phyloP scores from a whole-genome alignment of 495 filamentous ascomycete genomes.

The Aeminium ludgeri region DNA sequence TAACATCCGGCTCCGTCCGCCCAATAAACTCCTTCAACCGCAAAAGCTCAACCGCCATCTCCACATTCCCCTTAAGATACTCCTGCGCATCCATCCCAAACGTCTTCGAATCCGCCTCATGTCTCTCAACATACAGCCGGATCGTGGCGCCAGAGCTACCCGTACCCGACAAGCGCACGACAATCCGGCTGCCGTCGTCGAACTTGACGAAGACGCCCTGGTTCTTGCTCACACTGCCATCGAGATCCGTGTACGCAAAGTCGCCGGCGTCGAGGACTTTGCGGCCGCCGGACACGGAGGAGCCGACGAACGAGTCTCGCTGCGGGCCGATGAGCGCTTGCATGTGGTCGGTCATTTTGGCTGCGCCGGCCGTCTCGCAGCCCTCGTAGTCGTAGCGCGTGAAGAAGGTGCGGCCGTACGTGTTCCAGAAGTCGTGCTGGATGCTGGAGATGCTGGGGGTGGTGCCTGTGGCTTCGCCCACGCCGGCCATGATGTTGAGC shows the following conservation, averaged over 20 bases:
- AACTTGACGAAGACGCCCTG: constrained; percentile 93
- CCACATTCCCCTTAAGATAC: constrained; percentile 81
- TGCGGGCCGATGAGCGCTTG: constrained; percentile 47
- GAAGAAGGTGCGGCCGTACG: constrained; percentile 95
- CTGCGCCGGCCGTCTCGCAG: constrained; percentile 75
- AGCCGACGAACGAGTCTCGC: constrained; percentile 65
- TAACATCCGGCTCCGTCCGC: constrained; percentile 82
- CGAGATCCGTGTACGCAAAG: constrained; percentile 93
- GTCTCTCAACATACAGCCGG: constrained; percentile 88
- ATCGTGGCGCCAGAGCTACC: constrained; percentile 92
- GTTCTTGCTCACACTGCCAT: constrained; percentile 87
- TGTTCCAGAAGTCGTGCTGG: constrained; percentile 93
- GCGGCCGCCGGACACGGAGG: constrained; percentile 57
- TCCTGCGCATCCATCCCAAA: constrained; percentile 71
- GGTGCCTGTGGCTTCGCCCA: constrained; percentile 58
- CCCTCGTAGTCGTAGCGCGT: constrained; percentile 97
- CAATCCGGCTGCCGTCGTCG: constrained; percentile 82
- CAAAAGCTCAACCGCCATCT: constrained; percentile 64
- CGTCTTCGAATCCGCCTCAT: constrained; percentile 56
- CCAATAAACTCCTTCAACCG: constrained; percentile 83
- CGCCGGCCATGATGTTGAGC: constrained; percentile 94
- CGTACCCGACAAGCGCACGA: constrained; percentile 85
- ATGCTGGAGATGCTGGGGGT: constrained; percentile 82
- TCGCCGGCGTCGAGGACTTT: constrained; percentile 82
- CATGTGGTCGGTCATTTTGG: constrained; percentile 67